Conservation (phyloP, 495 filamentous ascomycete genomes). For the Aspergillus sparsus region DNA sequence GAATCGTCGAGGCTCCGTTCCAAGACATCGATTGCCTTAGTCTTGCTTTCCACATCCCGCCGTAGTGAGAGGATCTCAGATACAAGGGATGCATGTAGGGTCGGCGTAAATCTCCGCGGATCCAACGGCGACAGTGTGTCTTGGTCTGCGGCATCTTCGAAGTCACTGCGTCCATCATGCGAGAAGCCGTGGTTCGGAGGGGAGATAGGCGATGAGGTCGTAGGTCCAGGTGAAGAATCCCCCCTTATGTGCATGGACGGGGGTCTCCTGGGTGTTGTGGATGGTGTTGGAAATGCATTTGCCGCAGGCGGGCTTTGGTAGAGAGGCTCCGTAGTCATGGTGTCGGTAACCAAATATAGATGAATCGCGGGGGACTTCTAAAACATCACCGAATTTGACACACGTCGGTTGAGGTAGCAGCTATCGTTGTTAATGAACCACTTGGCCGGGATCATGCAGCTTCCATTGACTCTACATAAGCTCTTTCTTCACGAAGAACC, state of each 20-base stretch:
- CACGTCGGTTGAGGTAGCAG: constrained; percentile 9
- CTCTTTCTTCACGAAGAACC: background rate
- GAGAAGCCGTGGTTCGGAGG: constrained; percentile 49
- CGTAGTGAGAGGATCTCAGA: constrained; percentile 88
- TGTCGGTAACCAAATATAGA: constrained; percentile 9
- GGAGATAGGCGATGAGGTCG: constrained; percentile 62
- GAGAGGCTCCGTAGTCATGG: constrained; percentile 33
- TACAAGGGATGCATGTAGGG: constrained; percentile 89
- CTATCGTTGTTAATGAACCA: constrained; percentile 7
- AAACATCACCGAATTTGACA: constrained; percentile 13
- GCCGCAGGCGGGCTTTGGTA: constrained; percentile 29
- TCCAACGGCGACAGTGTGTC: constrained; percentile 80
- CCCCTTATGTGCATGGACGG: constrained; percentile 56
- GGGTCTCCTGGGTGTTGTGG: constrained; percentile 64
- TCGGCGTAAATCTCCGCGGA: constrained; percentile 89
- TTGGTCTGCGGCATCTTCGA: constrained; percentile 62
- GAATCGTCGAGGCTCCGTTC: constrained; percentile 73
- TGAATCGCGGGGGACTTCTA: background rate
- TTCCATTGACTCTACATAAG: constrained; percentile 19
- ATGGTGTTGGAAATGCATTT: constrained; percentile 62
- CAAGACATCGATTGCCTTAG: constrained; percentile 77
- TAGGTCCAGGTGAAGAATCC: constrained; percentile 60
- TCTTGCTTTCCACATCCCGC: constrained; percentile 85
- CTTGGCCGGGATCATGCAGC: constrained; percentile 5
- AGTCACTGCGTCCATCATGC: constrained; percentile 45